A percentile compares a stretch with the other conserved stretches of the same genome.
Conservation (phyloP, 768 basidiomycete genomes). For the Xerocomellus amylosporus region DNA sequence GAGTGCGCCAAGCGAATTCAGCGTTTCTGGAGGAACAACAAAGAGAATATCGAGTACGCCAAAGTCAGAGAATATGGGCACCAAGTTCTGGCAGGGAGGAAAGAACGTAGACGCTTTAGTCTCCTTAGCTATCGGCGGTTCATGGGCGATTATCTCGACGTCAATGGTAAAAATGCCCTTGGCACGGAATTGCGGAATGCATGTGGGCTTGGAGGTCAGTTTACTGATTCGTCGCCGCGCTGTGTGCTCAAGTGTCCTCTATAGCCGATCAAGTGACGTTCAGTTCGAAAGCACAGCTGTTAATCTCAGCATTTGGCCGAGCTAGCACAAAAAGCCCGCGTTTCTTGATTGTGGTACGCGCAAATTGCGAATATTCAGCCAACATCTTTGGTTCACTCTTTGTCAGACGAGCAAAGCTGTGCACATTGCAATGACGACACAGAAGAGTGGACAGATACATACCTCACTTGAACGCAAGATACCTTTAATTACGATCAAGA, state of each 20-base stretch:
- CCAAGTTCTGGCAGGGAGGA: conserved; percentile 83
- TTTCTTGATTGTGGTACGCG: conserved; percentile 81
- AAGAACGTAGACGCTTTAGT: conserved; percentile 92
- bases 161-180: conserved; percentile 76
- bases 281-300: conserved; percentile 74
- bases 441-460: conserved; percentile 57
- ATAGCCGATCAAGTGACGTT: conserved; percentile 78
- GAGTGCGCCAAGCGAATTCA: conserved; percentile 96
- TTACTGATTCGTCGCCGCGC: not conserved
- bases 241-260: not conserved
- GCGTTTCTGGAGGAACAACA: conserved; percentile 98
- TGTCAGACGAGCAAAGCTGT: conserved; percentile 62
- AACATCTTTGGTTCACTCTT: not conserved
- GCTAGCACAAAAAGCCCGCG: conserved; percentile 93
- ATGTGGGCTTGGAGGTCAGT: conserved; percentile 73
- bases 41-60: conserved; percentile 85
- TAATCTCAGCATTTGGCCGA: conserved; percentile 76
- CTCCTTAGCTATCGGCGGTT: conserved; percentile 92
- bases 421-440: conserved; percentile 63
- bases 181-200: conserved; percentile 72
- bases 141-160: conserved; percentile 92
- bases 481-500: conserved; percentile 81
- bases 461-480: conserved; percentile 83
- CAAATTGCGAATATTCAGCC: not conserved
- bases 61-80: conserved; percentile 95